Percentiles rank a stretch among this genome's conserved stretches.
Evolutionary conservation across 805 yeast genomes (phyloP).

Genomic region (Kazachstania africana): DNA sequence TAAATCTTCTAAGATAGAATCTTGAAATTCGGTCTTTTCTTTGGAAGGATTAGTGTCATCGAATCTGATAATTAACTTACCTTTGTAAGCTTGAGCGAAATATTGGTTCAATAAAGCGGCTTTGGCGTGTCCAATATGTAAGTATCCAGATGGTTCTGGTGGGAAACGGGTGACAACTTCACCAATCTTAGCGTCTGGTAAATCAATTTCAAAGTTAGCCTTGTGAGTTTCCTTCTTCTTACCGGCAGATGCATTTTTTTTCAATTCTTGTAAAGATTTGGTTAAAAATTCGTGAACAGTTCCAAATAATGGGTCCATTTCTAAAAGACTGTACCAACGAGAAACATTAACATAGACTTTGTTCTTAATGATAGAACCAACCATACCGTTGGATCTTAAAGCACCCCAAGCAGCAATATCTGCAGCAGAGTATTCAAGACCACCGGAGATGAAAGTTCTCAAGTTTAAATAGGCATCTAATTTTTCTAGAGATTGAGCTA

Average conservation of each 20-base stretch:
- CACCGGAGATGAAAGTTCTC: slow-evolving; percentile 66
- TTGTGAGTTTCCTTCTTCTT: slow-evolving; percentile 77
- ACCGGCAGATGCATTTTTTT: slow-evolving; percentile 56
- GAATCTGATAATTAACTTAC: slow-evolving; percentile 91
- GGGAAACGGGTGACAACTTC: slow-evolving; percentile 98
- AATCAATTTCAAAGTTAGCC: slow-evolving; percentile 90
- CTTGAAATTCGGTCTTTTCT: slow-evolving; percentile 91
- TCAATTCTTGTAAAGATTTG: slow-evolving; percentile 59
- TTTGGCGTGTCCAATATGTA: slow-evolving; percentile 97
- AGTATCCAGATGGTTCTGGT: slow-evolving; percentile 96
- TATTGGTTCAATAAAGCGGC: slow-evolving; percentile 95
- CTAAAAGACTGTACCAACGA: slow-evolving; percentile 83
- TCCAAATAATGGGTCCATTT: slow-evolving; percentile 56
- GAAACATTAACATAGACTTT: slow-evolving; percentile 76
- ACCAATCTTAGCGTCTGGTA: slow-evolving; percentile 85
- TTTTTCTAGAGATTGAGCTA: slow-evolving; percentile 64
- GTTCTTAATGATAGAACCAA: slow-evolving; percentile 81
- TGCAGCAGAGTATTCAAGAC: slow-evolving; percentile 51
- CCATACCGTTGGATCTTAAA: slow-evolving; percentile 82
- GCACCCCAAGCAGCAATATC: slow-evolving; percentile 92
- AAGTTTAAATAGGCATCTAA: slow-evolving; percentile 76
- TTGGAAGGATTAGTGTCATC: slow-evolving; percentile 98
- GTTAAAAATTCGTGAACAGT: slow-evolving; percentile 54
- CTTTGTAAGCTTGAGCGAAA: slow-evolving; percentile 91
- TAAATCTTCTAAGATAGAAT: slow-evolving; percentile 88